Evolutionary conservation across 1,284 basidiomycete species (phyloP).

Genomic region (Ustilago curta): DNA sequence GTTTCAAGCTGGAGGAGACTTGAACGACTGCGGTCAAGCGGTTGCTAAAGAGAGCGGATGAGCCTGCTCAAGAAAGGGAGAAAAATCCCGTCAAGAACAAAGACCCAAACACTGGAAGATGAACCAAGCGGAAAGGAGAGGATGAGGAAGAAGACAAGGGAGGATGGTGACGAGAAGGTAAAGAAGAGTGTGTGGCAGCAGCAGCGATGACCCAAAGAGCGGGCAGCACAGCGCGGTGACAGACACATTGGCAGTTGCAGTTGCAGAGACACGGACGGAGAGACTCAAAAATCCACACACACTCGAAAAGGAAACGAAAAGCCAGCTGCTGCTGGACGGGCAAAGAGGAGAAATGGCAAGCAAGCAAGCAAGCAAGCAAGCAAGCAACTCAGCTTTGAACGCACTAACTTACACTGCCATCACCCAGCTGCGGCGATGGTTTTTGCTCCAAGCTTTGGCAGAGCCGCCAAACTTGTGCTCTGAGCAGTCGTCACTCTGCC

Average conservation of each 20-base stretch:
- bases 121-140: conserved; percentile 26
- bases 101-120: conserved; percentile 34
- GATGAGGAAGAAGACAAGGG: conserved; percentile 5
- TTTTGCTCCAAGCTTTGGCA: no score
- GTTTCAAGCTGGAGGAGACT: conserved; percentile 7
- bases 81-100: conserved; percentile 32
- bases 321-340: no score
- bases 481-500: no score
- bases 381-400: no score
- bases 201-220: neutral
- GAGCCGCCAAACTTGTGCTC: no score
- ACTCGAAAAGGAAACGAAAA: neutral
- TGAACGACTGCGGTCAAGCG: conserved; percentile 17
- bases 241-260: no score
- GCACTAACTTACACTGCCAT: no score
- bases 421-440: no score
- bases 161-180: conserved; percentile 43
- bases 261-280: no score
- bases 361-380: no score
- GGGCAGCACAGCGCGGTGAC: neutral
- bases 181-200: neutral
- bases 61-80: conserved; percentile 39
- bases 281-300: neutral
- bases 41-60: conserved; percentile 34
- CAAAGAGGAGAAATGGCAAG: no score